Base-by-base conservation (phyloP, 2,329 filamentous ascomycete genomes). In the Colletotrichum ledebouriae region DNA sequence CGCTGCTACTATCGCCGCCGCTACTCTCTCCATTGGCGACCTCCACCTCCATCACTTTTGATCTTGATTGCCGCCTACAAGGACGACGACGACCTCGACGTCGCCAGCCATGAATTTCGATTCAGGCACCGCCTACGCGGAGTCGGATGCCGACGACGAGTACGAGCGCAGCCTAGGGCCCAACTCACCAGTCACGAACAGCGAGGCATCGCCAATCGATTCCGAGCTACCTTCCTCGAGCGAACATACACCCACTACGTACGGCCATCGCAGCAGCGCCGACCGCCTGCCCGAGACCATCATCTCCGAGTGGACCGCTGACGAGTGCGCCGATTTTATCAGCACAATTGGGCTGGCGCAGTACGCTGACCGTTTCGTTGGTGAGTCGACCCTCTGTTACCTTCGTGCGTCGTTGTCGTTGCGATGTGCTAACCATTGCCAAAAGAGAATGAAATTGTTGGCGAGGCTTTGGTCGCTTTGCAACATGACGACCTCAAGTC, bases 401-500 rank as follows among this genome's bases (percentile, higher is more conserved):
- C 22, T 39, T 22, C 33, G 5, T 63, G 15, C 20, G 13, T 12
- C 22, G 29, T 20, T 61, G n/a, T 46, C n/a, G 22, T 25, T 22
- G 41, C 22, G 25, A 58, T 29, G n/a, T 33, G 57, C 29, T 53
- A 42, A 41, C 50, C 13, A 44, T 33, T 67, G 46, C 50, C 29
- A 64, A 59, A 78, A 96, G 96, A 98, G 76, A 97, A 99, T 77
- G 94, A 94, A 71, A 97, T 99, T 73, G 91, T 94, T 42, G 96
- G 96, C 72, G 94, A 98, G 78, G 95, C 93, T 59, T 84, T 99
- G 71, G 89, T 97, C 65, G 93, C 93, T 46, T 83, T 99, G 71
- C 91, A 92, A 71, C 96, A 98, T 77, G 93, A 97, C 65, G 95
- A 98, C 77, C 84, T 99, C 74, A 97, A 97, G 80, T 94, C 97